Conservation (phyloP, 108 stramenopile genomes). For the Nitzschia inconspicua region DNA sequence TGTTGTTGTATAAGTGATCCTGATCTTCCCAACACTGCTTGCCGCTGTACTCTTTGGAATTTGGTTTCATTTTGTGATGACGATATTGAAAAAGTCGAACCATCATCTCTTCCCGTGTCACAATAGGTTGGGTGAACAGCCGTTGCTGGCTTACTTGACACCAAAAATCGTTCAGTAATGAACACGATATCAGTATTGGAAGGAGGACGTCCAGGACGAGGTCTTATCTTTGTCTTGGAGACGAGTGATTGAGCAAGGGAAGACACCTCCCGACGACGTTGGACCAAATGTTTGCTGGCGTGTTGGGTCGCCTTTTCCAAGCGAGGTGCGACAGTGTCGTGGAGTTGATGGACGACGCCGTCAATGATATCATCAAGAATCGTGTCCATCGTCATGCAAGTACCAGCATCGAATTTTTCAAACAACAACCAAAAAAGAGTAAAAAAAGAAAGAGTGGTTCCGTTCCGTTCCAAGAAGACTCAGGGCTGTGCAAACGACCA, state of each 20-base stretch:
- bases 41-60: no score
- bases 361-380: conserved; percentile 17
- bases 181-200: conserved; percentile 47
- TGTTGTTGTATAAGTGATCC: no score
- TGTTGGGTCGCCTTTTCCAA: conserved; percentile 5
- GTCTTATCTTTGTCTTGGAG: background rate
- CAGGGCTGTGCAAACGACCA: no score
- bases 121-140: conserved; percentile 10
- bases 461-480: no score
- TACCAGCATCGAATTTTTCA: no score
- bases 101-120: conserved; percentile 19
- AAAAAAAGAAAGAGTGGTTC: no score
- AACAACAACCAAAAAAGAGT: no score
- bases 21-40: no score
- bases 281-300: background rate
- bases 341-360: conserved; percentile 8
- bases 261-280: background rate
- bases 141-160: conserved; percentile 41
- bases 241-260: background rate
- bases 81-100: background rate
- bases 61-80: no score
- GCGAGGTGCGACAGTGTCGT: background rate
- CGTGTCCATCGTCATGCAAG: no score
- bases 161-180: conserved; percentile 57
- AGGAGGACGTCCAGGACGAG: background rate